Evolutionary conservation across 345 rosid genomes (phyloP).

Genomic region (Linum trigynum): DNA sequence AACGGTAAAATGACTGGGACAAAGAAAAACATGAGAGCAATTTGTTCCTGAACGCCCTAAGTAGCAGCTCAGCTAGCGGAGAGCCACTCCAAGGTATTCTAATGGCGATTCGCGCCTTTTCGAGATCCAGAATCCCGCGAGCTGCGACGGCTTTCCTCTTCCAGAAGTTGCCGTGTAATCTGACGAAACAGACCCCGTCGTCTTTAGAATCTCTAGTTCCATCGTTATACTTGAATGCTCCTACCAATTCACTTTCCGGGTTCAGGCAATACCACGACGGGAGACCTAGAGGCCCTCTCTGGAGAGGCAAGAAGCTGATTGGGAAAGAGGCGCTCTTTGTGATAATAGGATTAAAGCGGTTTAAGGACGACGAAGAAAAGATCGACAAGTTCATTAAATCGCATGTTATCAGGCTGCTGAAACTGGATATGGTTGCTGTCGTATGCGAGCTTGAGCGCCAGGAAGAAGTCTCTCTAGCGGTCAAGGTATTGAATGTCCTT

Average conservation of each 20-base stretch:
- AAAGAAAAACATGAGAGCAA: too few relatives aligned
- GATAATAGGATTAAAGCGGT: conserved; percentile 62
- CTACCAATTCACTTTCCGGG: conserved; percentile 20
- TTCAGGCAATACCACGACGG: conserved; percentile 66
- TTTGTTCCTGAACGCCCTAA: too few relatives aligned
- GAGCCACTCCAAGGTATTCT: too few relatives aligned
- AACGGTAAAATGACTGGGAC: too few relatives aligned
- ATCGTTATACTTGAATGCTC: neutral
- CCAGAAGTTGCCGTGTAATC: conserved; percentile 19
- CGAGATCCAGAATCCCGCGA: conserved; percentile 30
- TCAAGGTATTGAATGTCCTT: conserved; percentile 33
- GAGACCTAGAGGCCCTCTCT: conserved; percentile 87
- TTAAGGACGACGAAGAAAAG: conserved; percentile 66
- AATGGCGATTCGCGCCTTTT: conserved; percentile 45
- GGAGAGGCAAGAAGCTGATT: conserved; percentile 88
- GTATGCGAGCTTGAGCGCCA: conserved; percentile 83
- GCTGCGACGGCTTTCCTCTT: conserved; percentile 26
- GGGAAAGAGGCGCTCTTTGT: conserved; percentile 84
- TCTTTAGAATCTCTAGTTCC: conserved; percentile 16
- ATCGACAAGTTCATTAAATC: conserved; percentile 53
- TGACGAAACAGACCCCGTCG: conserved; percentile 13
- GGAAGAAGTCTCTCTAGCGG: conserved; percentile 57
- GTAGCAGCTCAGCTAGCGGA: too few relatives aligned
- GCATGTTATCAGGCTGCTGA: conserved; percentile 72
- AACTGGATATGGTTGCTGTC: conserved; percentile 70